Evolutionary conservation across 164 flowering plant genomes (phyloP).

Genomic region (Vitis cinerea): DNA sequence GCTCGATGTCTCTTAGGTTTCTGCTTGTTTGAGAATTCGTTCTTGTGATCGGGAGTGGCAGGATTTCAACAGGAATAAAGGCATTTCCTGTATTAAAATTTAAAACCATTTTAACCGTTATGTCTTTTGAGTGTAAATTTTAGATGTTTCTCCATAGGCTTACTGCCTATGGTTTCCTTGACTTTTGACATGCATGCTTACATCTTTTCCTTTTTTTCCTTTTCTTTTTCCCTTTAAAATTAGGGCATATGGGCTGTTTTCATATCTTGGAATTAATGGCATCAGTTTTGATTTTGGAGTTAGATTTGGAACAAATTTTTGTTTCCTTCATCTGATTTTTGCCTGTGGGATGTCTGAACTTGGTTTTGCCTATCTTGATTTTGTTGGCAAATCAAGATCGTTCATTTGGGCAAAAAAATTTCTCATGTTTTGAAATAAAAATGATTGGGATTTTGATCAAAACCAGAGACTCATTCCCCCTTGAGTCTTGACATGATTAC

Average conservation of each 20-base stretch:
- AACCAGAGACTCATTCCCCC: too few species aligned
- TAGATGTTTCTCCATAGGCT: slow-evolving; percentile 21
- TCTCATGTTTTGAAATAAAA: too few species aligned
- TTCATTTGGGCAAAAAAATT: too few species aligned
- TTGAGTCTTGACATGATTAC: too few species aligned
- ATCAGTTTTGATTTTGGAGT: slow-evolving; percentile 26
- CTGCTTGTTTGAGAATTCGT: slow-evolving; percentile 1
- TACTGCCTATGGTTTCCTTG: not conserved
- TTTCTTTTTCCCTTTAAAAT: not conserved
- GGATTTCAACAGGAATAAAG: slow-evolving; percentile 16
- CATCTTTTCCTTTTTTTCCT: not conserved
- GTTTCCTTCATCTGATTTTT: not conserved
- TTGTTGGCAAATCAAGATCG: too few species aligned
- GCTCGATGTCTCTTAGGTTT: slow-evolving; percentile 33
- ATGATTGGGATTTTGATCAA: too few species aligned
- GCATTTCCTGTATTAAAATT: slow-evolving; percentile 20
- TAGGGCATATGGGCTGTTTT: slow-evolving; percentile 15
- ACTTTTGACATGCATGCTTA: slow-evolving; percentile 12
- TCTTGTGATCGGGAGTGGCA: not conserved
- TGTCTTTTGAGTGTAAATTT: slow-evolving; percentile 29
- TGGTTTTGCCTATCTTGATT: too few species aligned
- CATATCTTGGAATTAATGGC: slow-evolving; percentile 5
- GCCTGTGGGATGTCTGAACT: not conserved
- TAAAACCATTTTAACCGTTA: slow-evolving; percentile 5
- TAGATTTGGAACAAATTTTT: slow-evolving; percentile 9